phyloP scores from a whole-genome alignment of 331 rosid genomes.

The Erythrophleum ivorense region DNA sequence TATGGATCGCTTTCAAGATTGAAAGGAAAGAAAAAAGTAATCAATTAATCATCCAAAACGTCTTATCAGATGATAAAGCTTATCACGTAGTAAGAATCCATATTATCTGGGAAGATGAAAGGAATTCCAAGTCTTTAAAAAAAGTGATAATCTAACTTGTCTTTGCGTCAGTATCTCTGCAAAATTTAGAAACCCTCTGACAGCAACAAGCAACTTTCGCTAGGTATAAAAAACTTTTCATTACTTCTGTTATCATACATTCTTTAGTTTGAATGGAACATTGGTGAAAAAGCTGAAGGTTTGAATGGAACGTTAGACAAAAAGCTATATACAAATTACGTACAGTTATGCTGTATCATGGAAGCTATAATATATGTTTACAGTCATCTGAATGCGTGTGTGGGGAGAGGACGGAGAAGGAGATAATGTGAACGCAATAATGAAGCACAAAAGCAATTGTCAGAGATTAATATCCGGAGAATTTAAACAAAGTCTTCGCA shows the following conservation, averaged over 20 bases:
- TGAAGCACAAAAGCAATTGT: constrained; percentile 2
- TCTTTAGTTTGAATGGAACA: constrained; percentile 28
- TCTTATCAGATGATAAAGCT: constrained; percentile 19
- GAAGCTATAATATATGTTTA: constrained; percentile 1
- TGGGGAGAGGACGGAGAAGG: background rate
- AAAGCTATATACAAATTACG: constrained; percentile 23
- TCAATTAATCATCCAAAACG: constrained; percentile 34
- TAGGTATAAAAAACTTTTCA: constrained; percentile 32
- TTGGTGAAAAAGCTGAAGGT: constrained; percentile 26
- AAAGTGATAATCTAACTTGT: constrained; percentile 11
- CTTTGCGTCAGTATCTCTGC: constrained; percentile 31
- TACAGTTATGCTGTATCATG: constrained; percentile 20
- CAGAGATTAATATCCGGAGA: background rate
- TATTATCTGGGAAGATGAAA: background rate
- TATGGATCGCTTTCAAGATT: constrained; percentile 24
- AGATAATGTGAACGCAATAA: background rate
- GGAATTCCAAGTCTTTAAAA: constrained; percentile 10
- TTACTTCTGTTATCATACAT: constrained; percentile 21
- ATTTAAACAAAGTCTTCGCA: background rate
- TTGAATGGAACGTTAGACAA: constrained; percentile 31
- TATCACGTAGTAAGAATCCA: constrained; percentile 7
- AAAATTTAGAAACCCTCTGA: constrained; percentile 16
- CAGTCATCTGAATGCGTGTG: background rate
- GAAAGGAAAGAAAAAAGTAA: background rate
- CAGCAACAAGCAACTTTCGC: constrained; percentile 38